These are phyloP conservation scores for Abortiporus biennis DNA, from an alignment of 1,284 basidiomycete genomes.

Conservation along the genomic window DNA sequence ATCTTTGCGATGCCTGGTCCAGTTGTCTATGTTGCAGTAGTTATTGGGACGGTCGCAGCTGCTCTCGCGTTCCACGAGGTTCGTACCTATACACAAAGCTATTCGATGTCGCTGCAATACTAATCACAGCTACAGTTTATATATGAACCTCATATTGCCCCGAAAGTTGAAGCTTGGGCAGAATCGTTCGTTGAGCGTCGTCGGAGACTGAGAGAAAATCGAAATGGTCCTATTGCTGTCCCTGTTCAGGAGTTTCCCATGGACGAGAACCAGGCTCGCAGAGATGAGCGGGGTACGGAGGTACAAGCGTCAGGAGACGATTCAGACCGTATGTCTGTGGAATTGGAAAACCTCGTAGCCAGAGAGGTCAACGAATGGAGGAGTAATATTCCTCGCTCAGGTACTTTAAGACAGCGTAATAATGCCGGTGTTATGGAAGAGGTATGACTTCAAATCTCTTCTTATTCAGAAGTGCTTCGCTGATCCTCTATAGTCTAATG, in stretches of 20 bases:
- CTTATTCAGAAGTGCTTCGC: background rate
- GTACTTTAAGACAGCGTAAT: conserved; percentile 29
- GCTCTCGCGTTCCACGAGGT: conserved; percentile 27
- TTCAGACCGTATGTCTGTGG: conserved; percentile 20
- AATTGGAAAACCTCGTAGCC: conserved; percentile 44
- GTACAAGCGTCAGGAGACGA: conserved; percentile 10
- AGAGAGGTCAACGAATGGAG: conserved; percentile 52
- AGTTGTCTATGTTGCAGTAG: conserved; percentile 24
- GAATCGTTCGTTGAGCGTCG: conserved; percentile 38
- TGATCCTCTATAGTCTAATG: conserved; percentile 33
- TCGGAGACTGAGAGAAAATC: conserved; percentile 21
- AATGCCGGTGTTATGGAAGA: conserved; percentile 34
- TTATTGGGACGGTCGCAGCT: conserved; percentile 20
- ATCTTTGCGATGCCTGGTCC: conserved; percentile 26
- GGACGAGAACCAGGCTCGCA: conserved; percentile 15
- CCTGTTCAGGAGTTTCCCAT: conserved; percentile 10
- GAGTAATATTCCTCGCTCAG: conserved; percentile 28
- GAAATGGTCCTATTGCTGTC: conserved; percentile 15
- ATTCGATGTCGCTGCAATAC: background rate
- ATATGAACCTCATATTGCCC: conserved; percentile 60
- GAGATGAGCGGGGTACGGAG: conserved; percentile 13
- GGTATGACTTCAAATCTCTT: conserved; percentile 26
- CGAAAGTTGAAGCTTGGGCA: conserved; percentile 45
- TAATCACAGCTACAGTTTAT: conserved; percentile 34
- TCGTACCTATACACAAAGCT: conserved; percentile 6